These are phyloP conservation scores for Cystofilobasidium bisporidii DNA, from an alignment of 768 basidiomycete species.

Conservation along the genomic window DNA sequence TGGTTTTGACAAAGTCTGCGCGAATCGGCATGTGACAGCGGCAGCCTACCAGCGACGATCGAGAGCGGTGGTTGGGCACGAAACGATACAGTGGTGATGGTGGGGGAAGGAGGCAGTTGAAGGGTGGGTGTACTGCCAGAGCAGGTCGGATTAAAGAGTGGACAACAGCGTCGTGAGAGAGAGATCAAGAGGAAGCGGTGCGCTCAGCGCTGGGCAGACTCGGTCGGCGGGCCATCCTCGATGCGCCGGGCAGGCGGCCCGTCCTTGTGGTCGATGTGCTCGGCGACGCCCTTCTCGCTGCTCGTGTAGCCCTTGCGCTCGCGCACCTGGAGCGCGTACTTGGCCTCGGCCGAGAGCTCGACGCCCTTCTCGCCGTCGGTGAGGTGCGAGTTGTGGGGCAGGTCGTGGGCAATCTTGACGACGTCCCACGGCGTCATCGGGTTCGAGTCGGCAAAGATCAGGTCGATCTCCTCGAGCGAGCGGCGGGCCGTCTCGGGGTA, in stretches of 20 bases:
- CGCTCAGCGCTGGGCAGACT: no score
- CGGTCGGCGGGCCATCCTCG: background rate
- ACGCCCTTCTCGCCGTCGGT: background rate
- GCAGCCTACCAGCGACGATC: no score
- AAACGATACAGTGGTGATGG: no score
- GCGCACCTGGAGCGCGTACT: background rate
- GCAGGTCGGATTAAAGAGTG: no score
- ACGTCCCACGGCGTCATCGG: constrained; percentile 21
- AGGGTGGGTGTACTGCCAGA: no score
- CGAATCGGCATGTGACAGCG: no score
- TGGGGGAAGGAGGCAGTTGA: no score
- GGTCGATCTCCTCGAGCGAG: constrained; percentile 29
- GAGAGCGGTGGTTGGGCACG: no score
- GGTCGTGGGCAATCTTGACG: constrained; percentile 5
- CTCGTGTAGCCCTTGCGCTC: background rate
- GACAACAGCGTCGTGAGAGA: no score
- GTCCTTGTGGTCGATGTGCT: background rate
- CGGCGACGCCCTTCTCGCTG: background rate
- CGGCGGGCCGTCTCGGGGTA: constrained; percentile 28
- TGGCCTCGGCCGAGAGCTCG: background rate
- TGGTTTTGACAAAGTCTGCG: no score
- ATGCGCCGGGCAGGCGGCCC: background rate
- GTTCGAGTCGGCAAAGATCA: constrained; percentile 16
- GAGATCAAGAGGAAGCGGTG: no score
- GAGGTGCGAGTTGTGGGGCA: background rate